Percentiles rank a stretch among this genome's conserved stretches.
These are phyloP conservation scores for Trichosanthes truncata DNA, from an alignment of 306 rosid species.

Conservation along the genomic window DNA sequence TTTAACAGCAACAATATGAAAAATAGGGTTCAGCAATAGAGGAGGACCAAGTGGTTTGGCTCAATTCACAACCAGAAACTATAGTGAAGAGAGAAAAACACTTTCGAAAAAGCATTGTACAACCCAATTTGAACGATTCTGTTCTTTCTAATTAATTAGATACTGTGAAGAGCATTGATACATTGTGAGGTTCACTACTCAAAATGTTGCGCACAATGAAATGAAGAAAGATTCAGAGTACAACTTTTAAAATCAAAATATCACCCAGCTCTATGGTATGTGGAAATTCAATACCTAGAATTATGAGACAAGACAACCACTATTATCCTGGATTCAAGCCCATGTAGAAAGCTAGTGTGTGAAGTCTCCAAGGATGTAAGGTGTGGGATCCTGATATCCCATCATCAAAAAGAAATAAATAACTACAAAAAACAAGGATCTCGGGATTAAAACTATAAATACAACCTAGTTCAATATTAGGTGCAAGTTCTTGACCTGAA, in stretches of 20 bases:
- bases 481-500: background rate
- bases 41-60: background rate
- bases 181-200: background rate
- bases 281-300: background rate
- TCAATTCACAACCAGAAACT: background rate
- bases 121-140: background rate
- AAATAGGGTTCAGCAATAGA: background rate
- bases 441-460: background rate
- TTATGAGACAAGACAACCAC: background rate
- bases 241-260: background rate
- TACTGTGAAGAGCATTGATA: background rate
- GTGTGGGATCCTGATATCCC: background rate
- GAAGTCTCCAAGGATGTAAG: background rate
- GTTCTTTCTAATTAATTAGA: background rate
- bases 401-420: background rate
- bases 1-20: background rate
- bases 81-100: background rate
- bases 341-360: background rate
- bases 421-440: background rate
- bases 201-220: background rate
- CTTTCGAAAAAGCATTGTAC: background rate
- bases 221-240: background rate
- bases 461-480: background rate
- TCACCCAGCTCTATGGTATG: background rate
- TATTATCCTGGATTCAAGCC: background rate